phyloP scores from a whole-genome alignment of 2,329 filamentous ascomycete species.

The Aphanoascus verrucosus region DNA sequence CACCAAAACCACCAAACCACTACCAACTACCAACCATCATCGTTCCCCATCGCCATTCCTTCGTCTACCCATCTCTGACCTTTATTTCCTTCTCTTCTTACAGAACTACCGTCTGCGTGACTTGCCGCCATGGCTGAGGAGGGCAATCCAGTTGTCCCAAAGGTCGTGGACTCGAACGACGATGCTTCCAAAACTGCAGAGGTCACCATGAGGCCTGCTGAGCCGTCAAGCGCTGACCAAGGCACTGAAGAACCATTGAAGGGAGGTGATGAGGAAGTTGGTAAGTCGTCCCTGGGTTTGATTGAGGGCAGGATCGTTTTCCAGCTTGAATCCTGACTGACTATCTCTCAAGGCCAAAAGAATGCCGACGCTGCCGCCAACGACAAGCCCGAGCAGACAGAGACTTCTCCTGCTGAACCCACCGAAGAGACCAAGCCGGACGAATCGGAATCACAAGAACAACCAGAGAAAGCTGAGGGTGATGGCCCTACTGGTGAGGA shows the following conservation, averaged over 20 bases:
- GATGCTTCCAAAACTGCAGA: constrained; percentile 18
- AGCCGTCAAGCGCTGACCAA: constrained; percentile 20
- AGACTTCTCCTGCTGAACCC: constrained; percentile 11
- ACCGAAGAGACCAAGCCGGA: constrained; percentile 21
- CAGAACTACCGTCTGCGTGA: background rate
- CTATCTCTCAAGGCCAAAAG: constrained; percentile 19
- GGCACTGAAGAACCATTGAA: constrained; percentile 20
- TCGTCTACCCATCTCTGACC: background rate
- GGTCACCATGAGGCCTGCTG: constrained; percentile 13
- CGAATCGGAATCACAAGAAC: constrained; percentile 19
- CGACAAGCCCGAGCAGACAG: constrained; percentile 20
- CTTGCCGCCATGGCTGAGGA: constrained; percentile 30
- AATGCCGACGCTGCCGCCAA: constrained; percentile 12
- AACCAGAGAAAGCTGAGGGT: constrained; percentile 21
- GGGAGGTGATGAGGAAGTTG: constrained; percentile 23
- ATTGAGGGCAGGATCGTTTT: background rate
- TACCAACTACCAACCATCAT: constrained; percentile 11
- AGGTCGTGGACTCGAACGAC: constrained; percentile 24
- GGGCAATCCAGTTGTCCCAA: constrained; percentile 25
- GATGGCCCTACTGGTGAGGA: constrained; percentile 19
- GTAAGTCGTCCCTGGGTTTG: constrained; percentile 18
- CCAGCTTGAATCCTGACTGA: background rate
- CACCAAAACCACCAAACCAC: constrained; percentile 11
- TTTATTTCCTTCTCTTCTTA: constrained; percentile 4
- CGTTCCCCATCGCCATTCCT: constrained; percentile 9